Percentiles rank a stretch among this genome's conserved stretches.
These are phyloP conservation scores for Alternaria gansuensis DNA, from an alignment of 2,329 filamentous ascomycete genomes.

Conservation along the genomic window DNA sequence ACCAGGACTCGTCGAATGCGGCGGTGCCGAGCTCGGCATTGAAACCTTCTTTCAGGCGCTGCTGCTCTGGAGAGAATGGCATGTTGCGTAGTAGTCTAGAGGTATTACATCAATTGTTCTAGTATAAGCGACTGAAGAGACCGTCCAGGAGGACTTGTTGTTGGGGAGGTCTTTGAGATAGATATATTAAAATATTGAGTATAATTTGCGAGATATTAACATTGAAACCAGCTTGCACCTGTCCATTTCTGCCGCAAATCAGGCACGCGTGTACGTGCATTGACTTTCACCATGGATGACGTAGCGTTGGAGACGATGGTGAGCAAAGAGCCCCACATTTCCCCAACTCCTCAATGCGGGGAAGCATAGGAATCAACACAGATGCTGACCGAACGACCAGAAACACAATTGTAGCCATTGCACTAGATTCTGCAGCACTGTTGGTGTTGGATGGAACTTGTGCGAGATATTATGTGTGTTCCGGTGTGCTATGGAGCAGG, in stretches of 20 bases:
- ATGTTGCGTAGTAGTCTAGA: slow-evolving; percentile 11
- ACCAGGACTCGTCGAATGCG: slow-evolving; percentile 42
- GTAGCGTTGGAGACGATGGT: slow-evolving; percentile 17
- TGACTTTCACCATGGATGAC: not conserved
- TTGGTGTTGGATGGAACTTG: not conserved
- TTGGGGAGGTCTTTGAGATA: no score
- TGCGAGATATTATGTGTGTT: not conserved
- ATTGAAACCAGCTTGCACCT: not conserved
- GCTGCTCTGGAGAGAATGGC: slow-evolving; percentile 34
- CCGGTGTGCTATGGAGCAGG: not conserved
- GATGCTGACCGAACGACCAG: not conserved
- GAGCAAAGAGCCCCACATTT: slow-evolving; percentile 19
- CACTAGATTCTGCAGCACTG: not conserved
- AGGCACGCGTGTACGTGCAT: not conserved
- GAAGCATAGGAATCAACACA: slow-evolving; percentile 13
- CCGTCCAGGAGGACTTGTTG: not conserved
- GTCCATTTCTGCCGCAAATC: not conserved
- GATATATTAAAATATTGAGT: not conserved
- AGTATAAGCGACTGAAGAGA: not conserved
- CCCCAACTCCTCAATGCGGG: slow-evolving; percentile 19
- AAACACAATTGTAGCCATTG: not conserved
- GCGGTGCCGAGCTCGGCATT: slow-evolving; percentile 34
- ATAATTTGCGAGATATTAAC: not conserved
- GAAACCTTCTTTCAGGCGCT: slow-evolving; percentile 37
- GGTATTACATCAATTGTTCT: no score